Conservation (phyloP, 2,329 filamentous ascomycete genomes). For the Phialophora expanda region DNA sequence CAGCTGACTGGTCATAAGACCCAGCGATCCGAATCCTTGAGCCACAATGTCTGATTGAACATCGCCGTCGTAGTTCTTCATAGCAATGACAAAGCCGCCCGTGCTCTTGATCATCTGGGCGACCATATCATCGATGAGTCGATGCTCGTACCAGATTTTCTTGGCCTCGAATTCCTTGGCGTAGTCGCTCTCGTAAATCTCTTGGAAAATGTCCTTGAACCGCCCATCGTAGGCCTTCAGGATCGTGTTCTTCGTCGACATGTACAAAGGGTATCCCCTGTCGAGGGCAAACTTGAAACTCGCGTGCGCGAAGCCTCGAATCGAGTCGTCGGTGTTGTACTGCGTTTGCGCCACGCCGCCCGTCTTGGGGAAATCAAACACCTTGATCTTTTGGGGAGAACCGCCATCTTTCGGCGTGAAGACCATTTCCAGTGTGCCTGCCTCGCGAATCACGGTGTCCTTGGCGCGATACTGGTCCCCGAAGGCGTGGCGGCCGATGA, state of each 20-base stretch:
- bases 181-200: slow-evolving; percentile 88
- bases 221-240: slow-evolving; percentile 97
- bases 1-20: slow-evolving; percentile 97
- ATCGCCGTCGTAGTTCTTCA: slow-evolving; percentile 99
- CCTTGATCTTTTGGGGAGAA: slow-evolving; percentile 82
- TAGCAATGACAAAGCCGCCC: slow-evolving; percentile 94
- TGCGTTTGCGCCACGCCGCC: slow-evolving; percentile 92
- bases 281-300: slow-evolving; percentile 93
- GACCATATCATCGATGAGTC: slow-evolving; percentile 99
- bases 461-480: slow-evolving; percentile 98
- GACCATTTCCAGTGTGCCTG: slow-evolving; percentile 91
- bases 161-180: slow-evolving; percentile 86
- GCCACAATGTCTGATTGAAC: slow-evolving; percentile 98
- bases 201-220: slow-evolving; percentile 99
- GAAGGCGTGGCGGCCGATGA: slow-evolving; percentile 97
- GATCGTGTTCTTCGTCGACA: slow-evolving; percentile 99
- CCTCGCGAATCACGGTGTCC: slow-evolving; percentile 80
- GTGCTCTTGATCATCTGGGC: slow-evolving; percentile 99
- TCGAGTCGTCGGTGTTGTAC: slow-evolving; percentile 98
- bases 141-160: slow-evolving; percentile 98
- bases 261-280: slow-evolving; percentile 92
- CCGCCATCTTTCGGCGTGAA: slow-evolving; percentile 78
- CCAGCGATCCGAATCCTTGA: slow-evolving; percentile 96
- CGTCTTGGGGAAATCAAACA: slow-evolving; percentile 84
- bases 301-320: slow-evolving; percentile 91